Percentiles rank a stretch among this genome's conserved stretches.
These are phyloP conservation scores for Pelargonium nanum DNA, from an alignment of 345 rosid genomes.

Conservation along the genomic window DNA sequence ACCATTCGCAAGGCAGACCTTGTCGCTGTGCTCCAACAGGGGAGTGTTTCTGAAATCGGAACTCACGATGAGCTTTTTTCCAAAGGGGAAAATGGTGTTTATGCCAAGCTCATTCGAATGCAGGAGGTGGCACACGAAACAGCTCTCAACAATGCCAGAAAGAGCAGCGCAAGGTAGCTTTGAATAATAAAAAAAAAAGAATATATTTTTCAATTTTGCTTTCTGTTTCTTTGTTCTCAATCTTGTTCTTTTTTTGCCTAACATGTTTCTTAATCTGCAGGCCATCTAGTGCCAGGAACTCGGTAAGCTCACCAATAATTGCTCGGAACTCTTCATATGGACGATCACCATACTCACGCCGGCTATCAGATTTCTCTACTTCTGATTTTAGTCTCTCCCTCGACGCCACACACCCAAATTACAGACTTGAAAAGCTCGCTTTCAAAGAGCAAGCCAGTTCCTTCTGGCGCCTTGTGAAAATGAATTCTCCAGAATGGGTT, in stretches of 20 bases:
- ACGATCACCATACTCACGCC: conserved; percentile 86
- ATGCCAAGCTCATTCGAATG: conserved; percentile 88
- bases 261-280: conserved; percentile 34
- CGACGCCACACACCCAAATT: conserved; percentile 38
- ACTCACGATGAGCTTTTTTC: conserved; percentile 80
- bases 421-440: conserved; percentile 74
- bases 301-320: conserved; percentile 94
- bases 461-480: conserved; percentile 91
- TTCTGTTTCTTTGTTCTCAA: not conserved
- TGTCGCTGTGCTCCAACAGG: conserved; percentile 93
- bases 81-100: conserved; percentile 83
- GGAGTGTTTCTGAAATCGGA: conserved; percentile 86
- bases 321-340: conserved; percentile 92
- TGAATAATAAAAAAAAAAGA: no score
- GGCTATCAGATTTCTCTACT: conserved; percentile 96
- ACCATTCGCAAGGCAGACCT: conserved; percentile 96
- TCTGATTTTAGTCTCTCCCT: conserved; percentile 89
- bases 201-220: conserved; percentile 9
- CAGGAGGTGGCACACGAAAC: conserved; percentile 97
- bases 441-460: conserved; percentile 97
- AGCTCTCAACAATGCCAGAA: conserved; percentile 82
- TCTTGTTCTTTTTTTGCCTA: not conserved
- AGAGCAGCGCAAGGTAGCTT: conserved; percentile 86
- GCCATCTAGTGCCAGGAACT: conserved; percentile 96
- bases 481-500: conserved; percentile 97